Conservation (phyloP, 2,329 filamentous ascomycete species). For the Colletotrichum aenigma region DNA sequence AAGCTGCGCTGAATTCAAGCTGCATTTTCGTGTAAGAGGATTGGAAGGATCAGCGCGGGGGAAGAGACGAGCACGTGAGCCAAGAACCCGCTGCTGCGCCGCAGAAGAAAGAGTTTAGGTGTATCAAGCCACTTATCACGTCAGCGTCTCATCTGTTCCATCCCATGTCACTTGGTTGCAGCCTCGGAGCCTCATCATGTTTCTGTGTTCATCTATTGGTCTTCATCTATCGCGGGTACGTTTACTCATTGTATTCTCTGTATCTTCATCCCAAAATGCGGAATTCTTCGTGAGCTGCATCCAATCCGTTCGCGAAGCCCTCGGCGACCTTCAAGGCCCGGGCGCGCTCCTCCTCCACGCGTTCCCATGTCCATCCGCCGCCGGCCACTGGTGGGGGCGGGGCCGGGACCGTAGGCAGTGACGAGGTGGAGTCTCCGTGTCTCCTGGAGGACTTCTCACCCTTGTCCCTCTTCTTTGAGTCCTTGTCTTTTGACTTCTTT, state of each 20-base stretch:
- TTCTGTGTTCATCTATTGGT: background rate
- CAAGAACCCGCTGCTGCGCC: background rate
- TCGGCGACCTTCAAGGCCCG: background rate
- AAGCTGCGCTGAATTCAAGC: background rate
- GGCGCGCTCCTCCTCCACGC: constrained; percentile 6
- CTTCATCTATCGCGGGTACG: background rate
- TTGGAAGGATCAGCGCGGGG: background rate
- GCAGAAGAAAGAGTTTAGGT: background rate
- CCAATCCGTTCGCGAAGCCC: background rate
- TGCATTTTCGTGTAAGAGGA: background rate
- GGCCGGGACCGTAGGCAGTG: background rate
- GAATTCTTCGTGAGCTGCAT: constrained; percentile 8
- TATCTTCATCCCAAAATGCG: background rate
- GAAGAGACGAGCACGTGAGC: background rate
- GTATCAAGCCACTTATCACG: background rate
- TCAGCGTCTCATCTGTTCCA: background rate
- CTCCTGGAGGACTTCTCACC: background rate
- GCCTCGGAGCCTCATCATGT: background rate
- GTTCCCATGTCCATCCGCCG: constrained; percentile 6
- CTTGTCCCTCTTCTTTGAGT: background rate
- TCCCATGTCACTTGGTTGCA: background rate
- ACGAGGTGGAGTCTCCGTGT: background rate
- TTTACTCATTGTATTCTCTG: background rate
- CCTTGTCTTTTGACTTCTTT: background rate
- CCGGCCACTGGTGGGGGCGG: background rate